Evolutionary conservation across 2,329 filamentous ascomycete genomes (phyloP).

Genomic region (Penicillium concentricum): DNA sequence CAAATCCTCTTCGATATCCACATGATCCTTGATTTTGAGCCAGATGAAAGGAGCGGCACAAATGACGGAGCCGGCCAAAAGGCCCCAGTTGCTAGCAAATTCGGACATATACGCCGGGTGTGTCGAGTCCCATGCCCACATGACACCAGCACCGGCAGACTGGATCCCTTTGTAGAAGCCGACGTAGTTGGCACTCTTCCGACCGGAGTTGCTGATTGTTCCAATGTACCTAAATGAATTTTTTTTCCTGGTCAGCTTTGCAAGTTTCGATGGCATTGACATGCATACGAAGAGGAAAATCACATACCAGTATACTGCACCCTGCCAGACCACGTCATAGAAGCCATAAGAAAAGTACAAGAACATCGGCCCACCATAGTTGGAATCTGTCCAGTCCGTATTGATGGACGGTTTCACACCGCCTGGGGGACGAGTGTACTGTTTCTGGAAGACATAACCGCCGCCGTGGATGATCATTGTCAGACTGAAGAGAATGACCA

Average conservation of each 20-base stretch:
- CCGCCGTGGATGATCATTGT: conserved; percentile 79
- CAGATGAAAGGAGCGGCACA: neutral
- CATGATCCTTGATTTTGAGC: neutral
- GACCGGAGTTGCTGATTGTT: conserved; percentile 81
- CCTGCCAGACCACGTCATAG: conserved; percentile 85
- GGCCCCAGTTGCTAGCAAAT: neutral
- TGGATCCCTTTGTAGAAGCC: conserved; percentile 86
- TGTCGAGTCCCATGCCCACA: conserved; percentile 2
- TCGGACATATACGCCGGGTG: neutral
- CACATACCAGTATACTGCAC: conserved; percentile 74
- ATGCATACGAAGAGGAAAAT: neutral
- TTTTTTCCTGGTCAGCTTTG: neutral
- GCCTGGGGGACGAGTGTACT: conserved; percentile 57
- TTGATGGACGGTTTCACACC: neutral
- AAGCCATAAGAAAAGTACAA: conserved; percentile 85
- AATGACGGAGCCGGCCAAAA: neutral
- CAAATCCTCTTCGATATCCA: neutral
- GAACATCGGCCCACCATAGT: conserved; percentile 75
- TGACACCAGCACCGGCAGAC: conserved; percentile 69
- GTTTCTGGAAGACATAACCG: conserved; percentile 70
- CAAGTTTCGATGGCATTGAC: conserved; percentile 23
- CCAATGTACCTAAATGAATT: conserved; percentile 66
- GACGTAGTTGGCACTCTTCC: conserved; percentile 85
- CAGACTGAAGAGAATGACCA: conserved; percentile 61
- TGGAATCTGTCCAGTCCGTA: conserved; percentile 56